phyloP scores from a whole-genome alignment of 768 basidiomycete genomes.

The Nidularia sp. region DNA sequence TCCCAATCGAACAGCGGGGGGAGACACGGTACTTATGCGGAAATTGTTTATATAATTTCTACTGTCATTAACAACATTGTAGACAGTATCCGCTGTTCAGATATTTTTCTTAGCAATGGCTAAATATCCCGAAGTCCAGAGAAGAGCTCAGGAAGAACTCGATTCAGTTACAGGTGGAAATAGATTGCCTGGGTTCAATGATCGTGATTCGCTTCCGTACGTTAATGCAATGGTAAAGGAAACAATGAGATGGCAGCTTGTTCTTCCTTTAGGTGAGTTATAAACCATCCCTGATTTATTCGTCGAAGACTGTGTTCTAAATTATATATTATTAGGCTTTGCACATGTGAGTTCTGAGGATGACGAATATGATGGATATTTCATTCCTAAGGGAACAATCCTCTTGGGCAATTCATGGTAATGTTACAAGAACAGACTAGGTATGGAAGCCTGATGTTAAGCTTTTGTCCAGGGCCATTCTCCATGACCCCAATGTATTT shows the following conservation, averaged over 20 bases:
- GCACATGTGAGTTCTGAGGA: neutral
- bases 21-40: conserved; percentile 12
- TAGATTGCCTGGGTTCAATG: neutral
- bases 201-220: neutral
- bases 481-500: too few species aligned
- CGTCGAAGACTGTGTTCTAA: neutral
- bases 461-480: neutral
- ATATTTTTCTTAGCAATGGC: neutral
- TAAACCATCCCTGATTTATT: neutral
- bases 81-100: neutral
- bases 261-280: neutral
- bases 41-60: neutral
- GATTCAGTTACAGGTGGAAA: neutral
- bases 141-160: too few species aligned
- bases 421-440: neutral
- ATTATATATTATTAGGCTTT: neutral
- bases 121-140: neutral
- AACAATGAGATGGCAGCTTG: neutral
- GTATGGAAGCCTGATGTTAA: neutral
- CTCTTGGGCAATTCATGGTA: neutral
- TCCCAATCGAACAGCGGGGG: neutral
- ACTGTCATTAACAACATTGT: neutral
- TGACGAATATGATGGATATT: too few species aligned
- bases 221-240: neutral
- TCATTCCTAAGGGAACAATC: neutral